Base-by-base conservation (phyloP, 805 yeast genomes). In the Yamadazyma akitaensis region DNA sequence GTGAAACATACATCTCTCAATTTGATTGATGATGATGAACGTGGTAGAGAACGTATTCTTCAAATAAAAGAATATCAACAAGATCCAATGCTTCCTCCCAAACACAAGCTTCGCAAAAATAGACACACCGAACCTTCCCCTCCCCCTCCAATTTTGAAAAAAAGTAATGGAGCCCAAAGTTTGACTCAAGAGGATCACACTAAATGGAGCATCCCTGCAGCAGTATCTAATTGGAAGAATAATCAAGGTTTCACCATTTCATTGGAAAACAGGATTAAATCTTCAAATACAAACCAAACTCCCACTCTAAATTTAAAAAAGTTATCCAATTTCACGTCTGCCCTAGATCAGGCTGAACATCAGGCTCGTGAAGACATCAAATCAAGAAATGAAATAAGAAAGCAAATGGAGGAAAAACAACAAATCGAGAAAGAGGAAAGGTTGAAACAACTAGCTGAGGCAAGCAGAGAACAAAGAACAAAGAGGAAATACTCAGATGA, bases 181-280 rank as follows among this genome's bases (percentile, higher is more conserved):
- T 62, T 85, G 16, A 78, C 90, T 0, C 79, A 80, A 24, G 88
- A 84, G 53, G 96, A 90, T 44, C 86, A 82, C 52, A 80, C 78
- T 24, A 76, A 79, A 50, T 92, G 97, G 97, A 75, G 77, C 40
- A 89, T 94, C 26, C 98, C 98, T 0, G 83, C 96, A 0, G 88
- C 95, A 1, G 79, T 92, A 0, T 92, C 98, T 1, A 89, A 88
- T 62, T 94, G 98, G 97, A 91, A 90, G 63, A 94, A 94, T 63
- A 88, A 91, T 14, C 85, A 87, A 55, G 97, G 98, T 1, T 88
- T 82, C 60, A 82, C 96, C 0, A 83, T 91, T 38, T 81, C 85
- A 0, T 64, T 91, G 35, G 96, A 90, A 45, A 87, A 85, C 57
- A 72, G 97, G 49, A 70, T 88, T 46, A 84, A 84, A 1, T 84